These are phyloP conservation scores for Fusarium liriodendri DNA, from an alignment of 2,329 filamentous ascomycete genomes.

Conservation along the genomic window DNA sequence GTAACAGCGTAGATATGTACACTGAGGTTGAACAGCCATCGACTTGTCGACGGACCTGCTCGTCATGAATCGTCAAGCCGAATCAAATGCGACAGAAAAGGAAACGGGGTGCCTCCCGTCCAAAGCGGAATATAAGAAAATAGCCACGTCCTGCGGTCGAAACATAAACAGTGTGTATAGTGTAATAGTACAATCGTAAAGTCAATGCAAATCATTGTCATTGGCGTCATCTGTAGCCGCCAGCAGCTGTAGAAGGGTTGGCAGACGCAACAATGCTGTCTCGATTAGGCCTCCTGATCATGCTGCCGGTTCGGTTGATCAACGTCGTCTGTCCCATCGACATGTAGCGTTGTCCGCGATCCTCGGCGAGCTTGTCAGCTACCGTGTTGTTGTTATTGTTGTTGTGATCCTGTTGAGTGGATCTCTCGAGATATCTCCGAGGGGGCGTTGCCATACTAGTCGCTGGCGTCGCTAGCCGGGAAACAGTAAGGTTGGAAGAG, in stretches of 20 bases:
- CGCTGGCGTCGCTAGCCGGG: conserved; percentile 56
- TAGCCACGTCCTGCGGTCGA: conserved; percentile 47
- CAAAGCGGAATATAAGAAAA: conserved; percentile 45
- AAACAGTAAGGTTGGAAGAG: conserved; percentile 58
- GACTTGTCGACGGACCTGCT: conserved; percentile 22
- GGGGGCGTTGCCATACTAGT: conserved; percentile 52
- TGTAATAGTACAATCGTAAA: conserved; percentile 45
- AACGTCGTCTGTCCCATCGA: conserved; percentile 56
- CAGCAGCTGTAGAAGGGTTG: conserved; percentile 54
- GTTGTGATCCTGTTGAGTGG: conserved; percentile 54
- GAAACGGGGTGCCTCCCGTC: conserved; percentile 25
- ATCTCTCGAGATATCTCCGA: conserved; percentile 63
- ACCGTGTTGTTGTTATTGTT: conserved; percentile 37
- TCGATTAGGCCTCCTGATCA: conserved; percentile 57
- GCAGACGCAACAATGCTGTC: conserved; percentile 50
- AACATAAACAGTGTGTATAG: conserved; percentile 34
- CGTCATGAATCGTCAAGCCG: conserved; percentile 41
- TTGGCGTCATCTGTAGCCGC: conserved; percentile 58
- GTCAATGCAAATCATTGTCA: conserved; percentile 42
- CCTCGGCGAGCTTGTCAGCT: conserved; percentile 39
- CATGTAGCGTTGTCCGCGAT: conserved; percentile 52
- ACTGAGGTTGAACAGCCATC: conserved; percentile 19
- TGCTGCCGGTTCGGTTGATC: conserved; percentile 58
- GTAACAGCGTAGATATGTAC: conserved; percentile 28
- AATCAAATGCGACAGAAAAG: conserved; percentile 28